A percentile compares a stretch with the other conserved stretches of the same genome.
Evolutionary conservation across 2,329 filamentous ascomycete species (phyloP).

Genomic region (Colletotrichum plurivorum): DNA sequence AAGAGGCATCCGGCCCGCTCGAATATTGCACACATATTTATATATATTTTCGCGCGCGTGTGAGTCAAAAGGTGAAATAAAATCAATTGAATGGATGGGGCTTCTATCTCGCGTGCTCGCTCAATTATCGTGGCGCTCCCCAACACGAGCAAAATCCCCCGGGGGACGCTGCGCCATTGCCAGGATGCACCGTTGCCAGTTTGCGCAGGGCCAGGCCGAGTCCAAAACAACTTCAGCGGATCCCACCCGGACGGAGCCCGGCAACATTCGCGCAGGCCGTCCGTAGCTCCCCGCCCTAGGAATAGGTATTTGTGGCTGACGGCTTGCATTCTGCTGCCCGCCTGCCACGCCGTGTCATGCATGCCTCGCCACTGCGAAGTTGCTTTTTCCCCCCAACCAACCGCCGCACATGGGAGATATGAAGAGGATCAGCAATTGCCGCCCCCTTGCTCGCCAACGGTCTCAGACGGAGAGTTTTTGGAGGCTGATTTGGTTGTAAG

Average conservation of each 20-base stretch:
- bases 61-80: too few species aligned
- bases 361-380: constrained; percentile 5
- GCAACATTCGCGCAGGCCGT: not conserved
- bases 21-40: not conserved
- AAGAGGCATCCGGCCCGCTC: constrained; percentile 5
- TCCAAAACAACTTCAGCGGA: not conserved
- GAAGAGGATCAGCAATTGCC: not conserved
- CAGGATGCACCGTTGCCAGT: too few species aligned
- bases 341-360: not conserved
- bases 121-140: not conserved
- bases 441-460: constrained; percentile 25
- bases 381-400: not conserved
- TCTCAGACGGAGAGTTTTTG: not conserved
- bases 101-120: not conserved
- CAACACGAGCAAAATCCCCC: not conserved
- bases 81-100: constrained; percentile 5
- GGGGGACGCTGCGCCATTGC: constrained; percentile 1
- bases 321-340: constrained; percentile 12
- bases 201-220: too few species aligned
- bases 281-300: not conserved
- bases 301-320: constrained; percentile 5
- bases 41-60: too few species aligned
- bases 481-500: not conserved
- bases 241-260: not conserved
- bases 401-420: not conserved